These are phyloP conservation scores for Tetragonia tetragonoides DNA, from an alignment of 148 eudicot species.

Conservation along the genomic window DNA sequence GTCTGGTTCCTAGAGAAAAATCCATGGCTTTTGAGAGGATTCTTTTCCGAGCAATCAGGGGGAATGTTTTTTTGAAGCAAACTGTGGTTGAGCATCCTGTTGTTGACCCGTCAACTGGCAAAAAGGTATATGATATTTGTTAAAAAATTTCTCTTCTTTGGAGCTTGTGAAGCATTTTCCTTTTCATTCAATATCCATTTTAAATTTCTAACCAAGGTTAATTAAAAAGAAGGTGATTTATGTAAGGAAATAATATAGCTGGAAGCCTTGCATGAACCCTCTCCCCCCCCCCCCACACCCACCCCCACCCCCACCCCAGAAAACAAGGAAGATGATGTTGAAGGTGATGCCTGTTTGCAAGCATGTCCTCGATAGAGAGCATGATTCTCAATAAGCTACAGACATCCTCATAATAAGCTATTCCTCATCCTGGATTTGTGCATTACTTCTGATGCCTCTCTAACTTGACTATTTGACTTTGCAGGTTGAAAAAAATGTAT, in stretches of 20 bases:
- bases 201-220: too few relatives aligned
- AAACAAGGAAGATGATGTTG: too few relatives aligned
- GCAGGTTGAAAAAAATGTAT: constrained; percentile 85
- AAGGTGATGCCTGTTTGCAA: not conserved
- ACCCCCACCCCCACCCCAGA: too few relatives aligned
- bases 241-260: too few relatives aligned
- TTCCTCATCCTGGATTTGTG: not conserved
- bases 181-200: too few relatives aligned
- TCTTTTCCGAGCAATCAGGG: constrained; percentile 80
- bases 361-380: not conserved
- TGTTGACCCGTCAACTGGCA: constrained; percentile 65
- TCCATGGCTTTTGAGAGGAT: constrained; percentile 83
- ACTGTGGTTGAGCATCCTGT: constrained; percentile 58
- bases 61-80: constrained; percentile 73
- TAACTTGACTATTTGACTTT: constrained; percentile 10
- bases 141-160: not conserved
- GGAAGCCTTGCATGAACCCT: too few relatives aligned
- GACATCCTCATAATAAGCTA: not conserved
- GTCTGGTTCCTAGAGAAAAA: constrained; percentile 75
- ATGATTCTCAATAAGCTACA: not conserved
- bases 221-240: too few relatives aligned
- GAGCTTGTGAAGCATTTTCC: not conserved
- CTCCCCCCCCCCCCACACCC: too few relatives aligned
- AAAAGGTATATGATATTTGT: constrained; percentile 43
- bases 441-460: constrained; percentile 8